Evolutionary conservation across 345 rosid genomes (phyloP).

Genomic region (Excoecaria agallocha): DNA sequence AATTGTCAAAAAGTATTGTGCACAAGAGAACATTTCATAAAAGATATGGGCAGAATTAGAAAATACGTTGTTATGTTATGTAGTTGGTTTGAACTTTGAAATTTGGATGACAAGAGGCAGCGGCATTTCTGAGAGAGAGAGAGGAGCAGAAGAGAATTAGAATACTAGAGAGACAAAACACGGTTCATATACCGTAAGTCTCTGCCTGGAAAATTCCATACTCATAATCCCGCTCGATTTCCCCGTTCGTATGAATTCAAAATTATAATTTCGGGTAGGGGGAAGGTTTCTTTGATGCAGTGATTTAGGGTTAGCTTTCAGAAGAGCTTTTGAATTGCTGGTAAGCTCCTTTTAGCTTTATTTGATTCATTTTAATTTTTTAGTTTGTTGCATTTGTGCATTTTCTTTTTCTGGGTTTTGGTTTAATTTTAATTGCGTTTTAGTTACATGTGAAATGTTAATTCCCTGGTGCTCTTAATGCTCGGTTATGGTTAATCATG

Average conservation of each 20-base stretch:
- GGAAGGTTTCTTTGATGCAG: slow-evolving; percentile 18
- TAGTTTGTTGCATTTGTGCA: slow-evolving; percentile 2
- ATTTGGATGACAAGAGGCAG: slow-evolving; percentile 18
- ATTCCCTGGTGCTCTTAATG: not conserved
- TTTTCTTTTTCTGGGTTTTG: not conserved
- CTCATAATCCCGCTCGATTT: not conserved
- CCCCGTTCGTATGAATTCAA: not conserved
- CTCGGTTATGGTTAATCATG: not conserved
- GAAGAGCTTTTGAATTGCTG: slow-evolving; percentile 10
- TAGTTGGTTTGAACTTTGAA: slow-evolving; percentile 35
- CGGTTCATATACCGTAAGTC: not conserved
- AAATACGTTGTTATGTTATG: not conserved
- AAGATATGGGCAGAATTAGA: not conserved
- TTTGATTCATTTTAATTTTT: slow-evolving; percentile 3
- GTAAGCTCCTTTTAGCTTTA: slow-evolving; percentile 11
- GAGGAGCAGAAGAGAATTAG: not conserved
- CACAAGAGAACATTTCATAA: not conserved
- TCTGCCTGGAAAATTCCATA: not conserved
- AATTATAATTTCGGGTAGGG: slow-evolving; percentile 7
- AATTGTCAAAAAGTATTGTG: not conserved
- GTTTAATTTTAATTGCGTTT: not conserved
- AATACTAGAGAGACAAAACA: not conserved
- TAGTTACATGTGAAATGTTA: not conserved
- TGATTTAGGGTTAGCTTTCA: slow-evolving; percentile 16
- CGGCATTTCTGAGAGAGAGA: slow-evolving; percentile 35